Conservation (phyloP, 2,329 filamentous ascomycete genomes). For the Fusarium drepaniforme region DNA sequence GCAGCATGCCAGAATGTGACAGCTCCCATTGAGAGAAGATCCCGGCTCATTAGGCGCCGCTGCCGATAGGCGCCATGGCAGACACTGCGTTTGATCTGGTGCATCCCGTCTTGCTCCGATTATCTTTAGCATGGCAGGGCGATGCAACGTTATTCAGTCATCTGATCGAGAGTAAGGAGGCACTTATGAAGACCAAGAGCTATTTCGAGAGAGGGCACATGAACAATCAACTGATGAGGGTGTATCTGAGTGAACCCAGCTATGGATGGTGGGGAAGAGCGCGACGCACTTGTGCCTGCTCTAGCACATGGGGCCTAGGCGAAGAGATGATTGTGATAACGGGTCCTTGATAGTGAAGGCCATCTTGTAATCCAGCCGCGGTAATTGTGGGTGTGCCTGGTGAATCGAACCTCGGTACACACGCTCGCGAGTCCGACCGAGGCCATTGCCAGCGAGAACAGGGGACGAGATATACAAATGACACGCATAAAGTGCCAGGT, state of each 20-base stretch:
- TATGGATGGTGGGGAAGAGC: not conserved
- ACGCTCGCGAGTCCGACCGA: not conserved
- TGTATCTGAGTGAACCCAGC: not conserved
- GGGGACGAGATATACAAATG: not conserved
- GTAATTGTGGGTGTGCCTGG: not conserved
- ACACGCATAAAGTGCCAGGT: not conserved
- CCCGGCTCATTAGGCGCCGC: not conserved
- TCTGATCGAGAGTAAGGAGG: not conserved
- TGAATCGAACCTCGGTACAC: not conserved
- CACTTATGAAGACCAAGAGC: not conserved
- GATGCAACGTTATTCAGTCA: not conserved
- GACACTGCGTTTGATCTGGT: not conserved
- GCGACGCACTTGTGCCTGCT: not conserved
- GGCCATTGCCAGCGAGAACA: not conserved
- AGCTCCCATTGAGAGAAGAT: not conserved
- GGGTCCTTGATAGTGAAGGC: not conserved
- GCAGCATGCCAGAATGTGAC: constrained; percentile 3
- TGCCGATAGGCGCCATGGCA: not conserved
- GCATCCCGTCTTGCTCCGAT: not conserved
- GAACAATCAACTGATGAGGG: not conserved
- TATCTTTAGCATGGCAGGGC: not conserved
- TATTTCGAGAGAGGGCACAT: not conserved
- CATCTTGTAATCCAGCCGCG: not conserved
- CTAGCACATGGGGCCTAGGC: not conserved
- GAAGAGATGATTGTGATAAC: not conserved